Evolutionary conservation across 345 rosid genomes (phyloP).

Genomic region (Citrus trifoliata): DNA sequence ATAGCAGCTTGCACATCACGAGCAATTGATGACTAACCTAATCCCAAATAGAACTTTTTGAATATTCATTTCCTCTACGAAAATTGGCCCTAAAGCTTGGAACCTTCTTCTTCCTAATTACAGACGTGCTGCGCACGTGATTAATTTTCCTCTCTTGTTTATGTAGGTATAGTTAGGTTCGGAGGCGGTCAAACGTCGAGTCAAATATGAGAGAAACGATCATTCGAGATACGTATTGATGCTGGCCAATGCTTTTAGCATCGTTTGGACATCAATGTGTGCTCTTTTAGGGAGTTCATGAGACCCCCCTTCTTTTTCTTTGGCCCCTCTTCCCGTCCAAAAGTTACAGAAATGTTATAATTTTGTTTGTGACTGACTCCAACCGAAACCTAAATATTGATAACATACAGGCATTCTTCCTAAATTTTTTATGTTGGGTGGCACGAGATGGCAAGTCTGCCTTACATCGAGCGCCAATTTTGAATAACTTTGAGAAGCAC

Average conservation of each 20-base stretch:
- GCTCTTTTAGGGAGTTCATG: neutral
- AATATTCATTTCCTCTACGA: neutral
- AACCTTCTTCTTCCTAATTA: too few relatives aligned
- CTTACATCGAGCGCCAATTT: too few relatives aligned
- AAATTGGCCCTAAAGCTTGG: too few relatives aligned
- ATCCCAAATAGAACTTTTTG: neutral
- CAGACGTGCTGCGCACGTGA: neutral
- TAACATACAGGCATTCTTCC: neutral
- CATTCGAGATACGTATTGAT: neutral
- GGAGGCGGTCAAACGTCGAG: neutral
- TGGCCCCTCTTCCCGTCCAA: neutral
- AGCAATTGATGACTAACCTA: neutral
- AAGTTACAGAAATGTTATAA: neutral
- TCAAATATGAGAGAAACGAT: neutral
- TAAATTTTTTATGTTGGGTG: too few relatives aligned
- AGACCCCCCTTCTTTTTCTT: too few relatives aligned
- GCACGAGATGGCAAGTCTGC: neutral
- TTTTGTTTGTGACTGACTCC: neutral
- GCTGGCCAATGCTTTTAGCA: neutral
- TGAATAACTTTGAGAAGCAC: too few relatives aligned
- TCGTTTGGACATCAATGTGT: too few relatives aligned
- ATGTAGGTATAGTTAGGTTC: neutral
- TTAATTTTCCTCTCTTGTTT: neutral
- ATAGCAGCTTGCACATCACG: neutral
- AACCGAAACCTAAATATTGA: neutral